Base-by-base conservation (phyloP, 225 moss, liverwort and hornwort genomes). In the Anthoceros angustus region DNA sequence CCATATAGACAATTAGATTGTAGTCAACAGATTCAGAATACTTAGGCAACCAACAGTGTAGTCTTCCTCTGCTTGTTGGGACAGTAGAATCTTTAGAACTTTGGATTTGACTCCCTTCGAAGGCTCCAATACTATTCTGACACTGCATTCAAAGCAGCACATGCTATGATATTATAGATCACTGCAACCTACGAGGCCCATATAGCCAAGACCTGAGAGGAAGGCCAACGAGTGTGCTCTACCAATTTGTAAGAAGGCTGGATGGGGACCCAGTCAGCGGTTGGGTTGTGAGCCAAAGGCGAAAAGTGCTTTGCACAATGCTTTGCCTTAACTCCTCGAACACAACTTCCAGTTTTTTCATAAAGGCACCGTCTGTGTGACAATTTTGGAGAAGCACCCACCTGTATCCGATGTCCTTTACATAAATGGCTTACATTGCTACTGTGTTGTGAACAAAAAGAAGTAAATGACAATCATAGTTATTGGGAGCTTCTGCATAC, bases 351-450 rank as follows among this genome's bases (percentile, higher is more conserved):
- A 80, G 66, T 5, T 25, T 72, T 62, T 77, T 80, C 42, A 80
- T 80, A 74, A 77, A 80, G 21, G 74, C 70, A 14, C 74, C 63
- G 63, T 80, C 74, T 55, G 72, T 72, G 65, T 80, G 80, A 65
- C 77, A 80, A n/a, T 80, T 80, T 43, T 80, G 80, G 38, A 80
- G 72, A 64, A 80, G 69, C 14, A 80, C 77, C 80, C 80, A 80
- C 39, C 80, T 80, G 74, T 64, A 26, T 60, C 62, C 62, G 41
- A 10, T 42, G 18, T 39, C 67, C 63, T 63, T 10, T 46, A 18
- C 18, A 25, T 12, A 3, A 41, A 14, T 4, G 25, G 38, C 40
- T 45, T 43, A 40, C 6, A 41, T 10, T 39, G 14, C 66, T 14
- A 42, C 21, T 40, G 32, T 10, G 24, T 24, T n/a, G 14, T 15